These are phyloP conservation scores for Ustilago shanxiensis DNA, from an alignment of 1,284 basidiomycete species.

Conservation along the genomic window DNA sequence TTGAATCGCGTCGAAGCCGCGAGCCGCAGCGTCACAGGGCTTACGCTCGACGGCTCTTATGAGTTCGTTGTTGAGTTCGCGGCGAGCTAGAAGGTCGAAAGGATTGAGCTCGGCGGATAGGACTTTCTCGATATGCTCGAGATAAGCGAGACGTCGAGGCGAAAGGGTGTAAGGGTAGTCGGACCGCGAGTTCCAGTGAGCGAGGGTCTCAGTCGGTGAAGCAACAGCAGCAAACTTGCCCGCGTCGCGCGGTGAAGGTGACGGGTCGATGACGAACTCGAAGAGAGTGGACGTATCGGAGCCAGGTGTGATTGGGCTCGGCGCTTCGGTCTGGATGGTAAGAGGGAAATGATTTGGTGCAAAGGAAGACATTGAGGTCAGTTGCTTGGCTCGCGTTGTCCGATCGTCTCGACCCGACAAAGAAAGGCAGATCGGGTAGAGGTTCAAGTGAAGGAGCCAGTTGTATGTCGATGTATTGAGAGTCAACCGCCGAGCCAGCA, in stretches of 20 bases:
- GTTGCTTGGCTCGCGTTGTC: slow-evolving; percentile 8
- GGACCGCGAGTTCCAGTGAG: background rate
- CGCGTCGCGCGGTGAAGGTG: slow-evolving; percentile 5
- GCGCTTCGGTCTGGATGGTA: slow-evolving; percentile 18
- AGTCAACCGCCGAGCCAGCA: background rate
- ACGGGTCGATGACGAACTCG: slow-evolving; percentile 29
- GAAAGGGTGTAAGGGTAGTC: slow-evolving; percentile 9
- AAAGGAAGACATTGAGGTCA: slow-evolving; percentile 38
- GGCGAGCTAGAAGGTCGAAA: slow-evolving; percentile 37
- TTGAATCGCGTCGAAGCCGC: slow-evolving; percentile 11
- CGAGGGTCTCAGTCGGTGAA: slow-evolving; percentile 36
- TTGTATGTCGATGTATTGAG: background rate
- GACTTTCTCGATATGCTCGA: slow-evolving; percentile 42
- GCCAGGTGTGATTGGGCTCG: slow-evolving; percentile 40
- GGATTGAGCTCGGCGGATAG: slow-evolving; percentile 38
- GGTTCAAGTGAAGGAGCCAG: too few species aligned
- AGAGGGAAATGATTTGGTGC: slow-evolving; percentile 13
- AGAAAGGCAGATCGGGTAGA: background rate
- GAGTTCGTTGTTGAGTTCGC: slow-evolving; percentile 8
- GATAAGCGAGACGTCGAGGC: slow-evolving; percentile 26
- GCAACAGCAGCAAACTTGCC: slow-evolving; percentile 17
- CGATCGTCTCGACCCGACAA: slow-evolving; percentile 26
- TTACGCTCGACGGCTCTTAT: slow-evolving; percentile 6
- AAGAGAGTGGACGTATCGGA: slow-evolving; percentile 44
- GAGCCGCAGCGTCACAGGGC: slow-evolving; percentile 12